A percentile compares a stretch with the other conserved stretches of the same genome.
These are phyloP conservation scores for Cordyceps cicadae DNA, from an alignment of 2,329 filamentous ascomycete species.

Conservation along the genomic window DNA sequence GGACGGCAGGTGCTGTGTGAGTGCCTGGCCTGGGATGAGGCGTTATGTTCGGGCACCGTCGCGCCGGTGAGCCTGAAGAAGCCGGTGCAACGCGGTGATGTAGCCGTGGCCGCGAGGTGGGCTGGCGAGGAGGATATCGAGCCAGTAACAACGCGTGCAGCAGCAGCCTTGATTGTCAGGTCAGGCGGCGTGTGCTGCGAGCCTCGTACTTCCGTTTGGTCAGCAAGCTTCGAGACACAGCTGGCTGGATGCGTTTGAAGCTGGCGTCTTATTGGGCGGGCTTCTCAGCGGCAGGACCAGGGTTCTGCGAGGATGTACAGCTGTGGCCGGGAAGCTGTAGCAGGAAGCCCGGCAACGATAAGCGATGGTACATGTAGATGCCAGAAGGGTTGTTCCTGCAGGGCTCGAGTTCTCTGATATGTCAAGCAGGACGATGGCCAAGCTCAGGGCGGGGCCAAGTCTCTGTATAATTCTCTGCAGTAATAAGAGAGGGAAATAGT, in stretches of 20 bases:
- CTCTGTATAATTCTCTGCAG: background rate
- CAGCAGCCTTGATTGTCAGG: background rate
- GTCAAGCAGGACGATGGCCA: background rate
- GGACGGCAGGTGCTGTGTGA: background rate
- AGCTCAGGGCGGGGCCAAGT: background rate
- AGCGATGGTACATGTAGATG: background rate
- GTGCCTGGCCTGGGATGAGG: background rate
- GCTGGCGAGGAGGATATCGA: background rate
- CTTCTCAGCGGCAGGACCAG: background rate
- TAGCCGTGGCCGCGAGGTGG: background rate
- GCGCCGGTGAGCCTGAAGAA: background rate
- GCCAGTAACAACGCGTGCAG: background rate
- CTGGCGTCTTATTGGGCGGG: background rate
- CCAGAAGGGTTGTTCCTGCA: conserved; percentile 1
- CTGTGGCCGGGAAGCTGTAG: background rate
- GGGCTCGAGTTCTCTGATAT: background rate
- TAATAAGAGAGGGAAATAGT: background rate
- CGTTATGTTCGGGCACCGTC: conserved; percentile 1
- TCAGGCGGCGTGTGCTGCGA: background rate
- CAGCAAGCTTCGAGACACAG: background rate
- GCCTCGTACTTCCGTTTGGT: background rate
- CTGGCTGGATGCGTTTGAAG: background rate
- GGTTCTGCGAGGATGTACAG: background rate
- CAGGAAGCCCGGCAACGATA: background rate
- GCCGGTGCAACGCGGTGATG: background rate